These are phyloP conservation scores for Dioscorea alata DNA, from an alignment of 106 monocot genomes.

Conservation along the genomic window DNA sequence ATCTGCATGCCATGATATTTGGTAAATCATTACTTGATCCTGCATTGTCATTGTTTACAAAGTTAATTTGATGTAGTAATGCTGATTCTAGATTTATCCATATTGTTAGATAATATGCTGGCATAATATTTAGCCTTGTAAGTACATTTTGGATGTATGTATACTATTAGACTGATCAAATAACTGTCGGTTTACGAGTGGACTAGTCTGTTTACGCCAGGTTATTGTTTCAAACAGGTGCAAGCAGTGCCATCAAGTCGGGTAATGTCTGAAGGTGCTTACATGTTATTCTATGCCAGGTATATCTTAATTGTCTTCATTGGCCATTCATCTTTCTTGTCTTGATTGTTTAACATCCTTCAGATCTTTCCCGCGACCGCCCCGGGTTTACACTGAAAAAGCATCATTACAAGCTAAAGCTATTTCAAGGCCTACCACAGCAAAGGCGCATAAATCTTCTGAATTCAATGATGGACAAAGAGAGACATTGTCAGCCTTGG, in stretches of 20 bases:
- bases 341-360: conserved; percentile 1
- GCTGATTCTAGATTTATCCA: no score
- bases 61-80: no score
- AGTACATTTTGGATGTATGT: no score
- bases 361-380: conserved; percentile 86
- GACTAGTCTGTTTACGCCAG: not conserved
- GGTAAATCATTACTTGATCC: no score
- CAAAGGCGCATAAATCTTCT: conserved; percentile 23
- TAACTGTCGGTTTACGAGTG: no score
- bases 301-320: conserved; percentile 5
- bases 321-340: not conserved
- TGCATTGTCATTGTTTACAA: no score
- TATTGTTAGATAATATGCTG: no score
- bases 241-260: conserved; percentile 67
- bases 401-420: conserved; percentile 5
- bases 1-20: no score
- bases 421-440: conserved; percentile 7
- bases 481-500: not conserved
- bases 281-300: conserved; percentile 96
- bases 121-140: no score
- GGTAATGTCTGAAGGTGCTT: conserved; percentile 98
- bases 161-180: no score
- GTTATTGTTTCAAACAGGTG: conserved; percentile 39
- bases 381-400: conserved; percentile 39
- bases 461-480: conserved; percentile 14